A percentile compares a stretch with the other conserved stretches of the same genome.
Conservation (phyloP, 2,329 filamentous ascomycete genomes). For the Thermothelomyces thermophilus region DNA sequence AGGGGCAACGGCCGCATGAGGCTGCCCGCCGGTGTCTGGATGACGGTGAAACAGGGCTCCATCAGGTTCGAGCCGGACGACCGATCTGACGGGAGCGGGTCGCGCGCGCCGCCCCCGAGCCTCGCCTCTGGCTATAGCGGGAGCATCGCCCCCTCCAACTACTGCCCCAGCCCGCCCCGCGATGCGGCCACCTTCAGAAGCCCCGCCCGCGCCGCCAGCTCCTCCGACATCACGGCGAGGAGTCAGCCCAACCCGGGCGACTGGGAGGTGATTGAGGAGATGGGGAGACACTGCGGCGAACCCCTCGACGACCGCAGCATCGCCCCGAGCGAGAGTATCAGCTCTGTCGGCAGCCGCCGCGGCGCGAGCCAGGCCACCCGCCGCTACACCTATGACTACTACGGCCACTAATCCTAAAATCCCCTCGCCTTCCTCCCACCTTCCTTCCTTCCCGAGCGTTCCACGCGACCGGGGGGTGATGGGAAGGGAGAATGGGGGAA, state of each 20-base stretch:
- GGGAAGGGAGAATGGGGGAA: too few relatives aligned
- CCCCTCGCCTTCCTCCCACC: too few relatives aligned
- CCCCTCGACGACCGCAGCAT: conserved; percentile 17
- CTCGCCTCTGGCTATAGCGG: conserved; percentile 14
- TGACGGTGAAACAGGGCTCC: conserved; percentile 16
- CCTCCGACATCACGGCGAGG: conserved; percentile 4
- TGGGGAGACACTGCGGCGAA: neutral
- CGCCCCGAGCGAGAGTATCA: conserved; percentile 20
- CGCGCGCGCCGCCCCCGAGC: conserved; percentile 18
- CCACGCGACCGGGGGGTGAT: too few relatives aligned
- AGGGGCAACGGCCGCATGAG: conserved; percentile 20
- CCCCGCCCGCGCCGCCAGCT: neutral
- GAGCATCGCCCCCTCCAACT: neutral
- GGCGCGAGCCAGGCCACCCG: neutral
- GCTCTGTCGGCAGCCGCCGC: conserved; percentile 16
- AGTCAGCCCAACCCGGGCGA: conserved; percentile 8
- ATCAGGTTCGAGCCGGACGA: conserved; percentile 10
- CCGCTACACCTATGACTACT: too few relatives aligned
- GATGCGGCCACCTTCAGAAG: conserved; percentile 10
- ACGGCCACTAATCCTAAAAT: too few relatives aligned
- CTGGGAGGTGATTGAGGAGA: conserved; percentile 14
- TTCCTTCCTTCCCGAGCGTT: too few relatives aligned
- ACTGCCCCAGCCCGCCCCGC: conserved; percentile 12
- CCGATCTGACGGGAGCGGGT: conserved; percentile 7
- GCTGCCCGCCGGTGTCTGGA: conserved; percentile 18